Percentiles rank a stretch among this genome's conserved stretches.
phyloP scores from a whole-genome alignment of 768 basidiomycete species.

The Ramaria sp. region DNA sequence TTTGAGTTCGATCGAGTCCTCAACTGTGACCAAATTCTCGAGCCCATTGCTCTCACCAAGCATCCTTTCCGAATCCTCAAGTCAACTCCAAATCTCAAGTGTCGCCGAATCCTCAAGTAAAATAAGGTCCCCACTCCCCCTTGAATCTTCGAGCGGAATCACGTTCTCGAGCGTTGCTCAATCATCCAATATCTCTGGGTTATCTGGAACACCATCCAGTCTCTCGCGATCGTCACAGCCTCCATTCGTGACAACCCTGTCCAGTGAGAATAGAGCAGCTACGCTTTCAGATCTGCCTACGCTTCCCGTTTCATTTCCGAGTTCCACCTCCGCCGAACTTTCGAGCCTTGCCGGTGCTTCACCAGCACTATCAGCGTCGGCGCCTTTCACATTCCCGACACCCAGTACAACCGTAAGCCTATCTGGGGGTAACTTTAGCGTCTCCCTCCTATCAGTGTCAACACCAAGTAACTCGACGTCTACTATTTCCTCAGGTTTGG shows the following conservation, averaged over 20 bases:
- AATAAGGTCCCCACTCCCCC: no score
- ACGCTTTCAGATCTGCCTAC: background rate
- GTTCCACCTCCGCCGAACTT: background rate
- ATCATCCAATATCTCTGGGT: background rate
- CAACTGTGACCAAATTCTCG: background rate
- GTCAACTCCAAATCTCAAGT: no score
- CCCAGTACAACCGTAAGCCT: background rate
- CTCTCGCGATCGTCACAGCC: background rate
- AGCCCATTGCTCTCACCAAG: no score
- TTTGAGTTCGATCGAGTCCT: background rate
- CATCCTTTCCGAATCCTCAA: no score
- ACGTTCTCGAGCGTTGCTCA: no score
- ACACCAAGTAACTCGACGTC: no score
- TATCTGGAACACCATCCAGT: background rate
- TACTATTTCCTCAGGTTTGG: no score
- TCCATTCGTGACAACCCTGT: background rate
- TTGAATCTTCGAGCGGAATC: no score
- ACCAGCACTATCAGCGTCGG: background rate
- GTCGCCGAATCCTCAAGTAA: no score
- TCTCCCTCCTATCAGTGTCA: background rate
- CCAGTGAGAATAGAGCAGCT: background rate
- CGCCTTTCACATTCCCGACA: background rate
- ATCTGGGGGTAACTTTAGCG: background rate
- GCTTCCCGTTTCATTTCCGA: background rate
- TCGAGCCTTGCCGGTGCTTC: background rate